phyloP scores from a whole-genome alignment of 805 yeast genomes.

The Wickerhamiella qilinensis region DNA sequence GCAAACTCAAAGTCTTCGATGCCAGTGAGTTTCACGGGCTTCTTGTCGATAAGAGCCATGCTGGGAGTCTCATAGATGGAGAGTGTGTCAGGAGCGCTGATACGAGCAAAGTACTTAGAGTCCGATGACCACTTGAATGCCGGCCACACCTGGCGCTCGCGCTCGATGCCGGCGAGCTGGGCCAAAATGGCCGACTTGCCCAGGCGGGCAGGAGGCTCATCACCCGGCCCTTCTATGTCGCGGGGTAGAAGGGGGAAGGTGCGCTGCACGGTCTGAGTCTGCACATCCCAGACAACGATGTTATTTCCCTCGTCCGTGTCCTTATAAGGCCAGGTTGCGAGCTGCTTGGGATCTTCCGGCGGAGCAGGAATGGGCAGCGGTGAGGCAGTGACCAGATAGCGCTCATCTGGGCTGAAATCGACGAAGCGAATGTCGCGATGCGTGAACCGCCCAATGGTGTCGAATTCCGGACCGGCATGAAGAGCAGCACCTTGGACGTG shows the following conservation, averaged over 20 bases:
- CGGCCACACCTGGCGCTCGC: slow-evolving; percentile 78
- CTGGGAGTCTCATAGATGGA: slow-evolving; percentile 72
- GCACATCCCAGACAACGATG: slow-evolving; percentile 82
- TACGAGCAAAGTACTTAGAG: slow-evolving; percentile 86
- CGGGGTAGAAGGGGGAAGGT: slow-evolving; percentile 76
- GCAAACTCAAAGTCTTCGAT: slow-evolving; percentile 89
- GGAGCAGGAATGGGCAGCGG: slow-evolving; percentile 67
- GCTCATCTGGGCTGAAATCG: slow-evolving; percentile 87
- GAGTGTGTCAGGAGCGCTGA: slow-evolving; percentile 74
- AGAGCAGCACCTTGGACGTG: slow-evolving; percentile 91
- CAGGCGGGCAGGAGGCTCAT: slow-evolving; percentile 7
- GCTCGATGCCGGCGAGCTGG: slow-evolving; percentile 21
- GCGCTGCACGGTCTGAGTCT: slow-evolving; percentile 67
- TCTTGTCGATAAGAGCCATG: slow-evolving; percentile 74
- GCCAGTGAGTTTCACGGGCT: slow-evolving; percentile 67
- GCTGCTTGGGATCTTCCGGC: slow-evolving; percentile 41
- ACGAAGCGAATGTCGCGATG: slow-evolving; percentile 83
- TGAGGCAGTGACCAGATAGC: slow-evolving; percentile 76
- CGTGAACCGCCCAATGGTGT: slow-evolving; percentile 55
- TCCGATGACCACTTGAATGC: slow-evolving; percentile 90
- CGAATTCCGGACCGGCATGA: slow-evolving; percentile 84
- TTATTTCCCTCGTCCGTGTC: slow-evolving; percentile 85
- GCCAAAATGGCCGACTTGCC: slow-evolving; percentile 3
- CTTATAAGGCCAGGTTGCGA: slow-evolving; percentile 63
- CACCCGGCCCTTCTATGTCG: slow-evolving; percentile 16